These are phyloP conservation scores for Eleusine indica DNA, from an alignment of 176 grass and related monocot species.

Conservation along the genomic window DNA sequence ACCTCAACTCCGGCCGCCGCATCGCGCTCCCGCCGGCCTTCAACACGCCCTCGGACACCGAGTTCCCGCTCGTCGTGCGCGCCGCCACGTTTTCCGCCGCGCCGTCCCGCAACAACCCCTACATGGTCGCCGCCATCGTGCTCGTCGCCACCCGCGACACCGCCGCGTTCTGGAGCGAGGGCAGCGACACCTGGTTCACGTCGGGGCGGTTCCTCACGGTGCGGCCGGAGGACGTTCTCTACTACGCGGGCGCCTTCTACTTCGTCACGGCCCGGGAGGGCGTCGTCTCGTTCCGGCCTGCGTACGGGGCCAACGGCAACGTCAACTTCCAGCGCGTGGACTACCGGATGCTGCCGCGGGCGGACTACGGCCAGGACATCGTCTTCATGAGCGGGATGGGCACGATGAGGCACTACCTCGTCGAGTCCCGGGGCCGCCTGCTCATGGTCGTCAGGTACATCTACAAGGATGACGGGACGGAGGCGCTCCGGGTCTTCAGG, in stretches of 20 bases:
- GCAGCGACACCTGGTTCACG: constrained; percentile 18
- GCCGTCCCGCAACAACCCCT: background rate
- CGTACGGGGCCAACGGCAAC: too few relatives aligned
- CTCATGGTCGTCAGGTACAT: constrained; percentile 47
- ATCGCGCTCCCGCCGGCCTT: constrained; percentile 21
- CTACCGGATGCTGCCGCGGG: constrained; percentile 29
- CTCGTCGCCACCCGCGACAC: background rate
- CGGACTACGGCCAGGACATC: background rate
- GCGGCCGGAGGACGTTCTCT: constrained; percentile 36
- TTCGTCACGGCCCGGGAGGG: constrained; percentile 27
- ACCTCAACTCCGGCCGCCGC: constrained; percentile 17
- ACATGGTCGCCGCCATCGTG: constrained; percentile 47
- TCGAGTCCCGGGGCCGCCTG: constrained; percentile 38
- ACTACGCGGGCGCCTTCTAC: constrained; percentile 25
- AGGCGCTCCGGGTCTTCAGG: constrained; percentile 39
- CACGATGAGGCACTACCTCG: constrained; percentile 38
- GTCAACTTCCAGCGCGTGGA: background rate
- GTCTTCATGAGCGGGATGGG: background rate
- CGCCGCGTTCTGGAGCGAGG: constrained; percentile 39
- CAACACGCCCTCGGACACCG: rapidly evolving
- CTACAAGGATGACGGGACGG: constrained; percentile 2
- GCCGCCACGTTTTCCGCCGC: constrained; percentile 28
- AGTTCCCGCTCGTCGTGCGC: constrained; percentile 27
- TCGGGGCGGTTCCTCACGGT: background rate
- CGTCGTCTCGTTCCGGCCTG: constrained; percentile 3